Conservation (phyloP, 768 basidiomycete species). For the Aureoboletus auriporus region DNA sequence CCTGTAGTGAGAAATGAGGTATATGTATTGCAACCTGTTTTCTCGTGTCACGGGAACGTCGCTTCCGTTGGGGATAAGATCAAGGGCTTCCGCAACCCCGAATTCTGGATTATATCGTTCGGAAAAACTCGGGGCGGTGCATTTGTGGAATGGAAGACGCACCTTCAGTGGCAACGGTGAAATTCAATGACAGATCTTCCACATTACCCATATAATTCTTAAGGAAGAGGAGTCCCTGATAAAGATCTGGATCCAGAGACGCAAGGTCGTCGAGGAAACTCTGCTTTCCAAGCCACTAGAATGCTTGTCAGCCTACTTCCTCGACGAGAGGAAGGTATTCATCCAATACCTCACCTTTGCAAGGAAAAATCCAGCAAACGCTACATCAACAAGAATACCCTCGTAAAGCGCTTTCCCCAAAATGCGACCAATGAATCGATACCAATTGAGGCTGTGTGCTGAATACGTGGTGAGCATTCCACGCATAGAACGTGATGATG, state of each 20-base stretch:
- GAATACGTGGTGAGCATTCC: not conserved
- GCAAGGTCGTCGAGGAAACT: slow-evolving; percentile 90
- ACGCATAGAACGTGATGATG: not conserved
- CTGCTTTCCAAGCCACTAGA: slow-evolving; percentile 89
- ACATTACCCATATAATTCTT: slow-evolving; percentile 87
- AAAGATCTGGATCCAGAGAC: slow-evolving; percentile 88
- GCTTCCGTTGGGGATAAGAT: slow-evolving; percentile 79
- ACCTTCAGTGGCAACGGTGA: slow-evolving; percentile 87
- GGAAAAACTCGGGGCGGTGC: not conserved
- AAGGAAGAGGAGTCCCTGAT: slow-evolving; percentile 86
- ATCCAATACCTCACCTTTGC: slow-evolving; percentile 54
- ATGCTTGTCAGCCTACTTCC: not conserved
- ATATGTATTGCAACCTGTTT: slow-evolving; percentile 88
- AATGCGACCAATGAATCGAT: slow-evolving; percentile 87
- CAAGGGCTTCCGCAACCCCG: slow-evolving; percentile 68
- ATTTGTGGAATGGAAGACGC: slow-evolving; percentile 15
- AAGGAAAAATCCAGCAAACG: slow-evolving; percentile 94
- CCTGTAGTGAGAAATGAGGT: slow-evolving; percentile 82
- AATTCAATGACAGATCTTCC: slow-evolving; percentile 87
- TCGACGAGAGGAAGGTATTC: not conserved
- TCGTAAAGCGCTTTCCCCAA: slow-evolving; percentile 97
- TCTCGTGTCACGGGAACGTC: slow-evolving; percentile 84
- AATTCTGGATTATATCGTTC: slow-evolving; percentile 52
- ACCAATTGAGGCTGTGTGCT: slow-evolving; percentile 91
- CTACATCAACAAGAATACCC: slow-evolving; percentile 91